phyloP scores from a whole-genome alignment of 176 grass and related monocot genomes.

The Neostapfia colusana region DNA sequence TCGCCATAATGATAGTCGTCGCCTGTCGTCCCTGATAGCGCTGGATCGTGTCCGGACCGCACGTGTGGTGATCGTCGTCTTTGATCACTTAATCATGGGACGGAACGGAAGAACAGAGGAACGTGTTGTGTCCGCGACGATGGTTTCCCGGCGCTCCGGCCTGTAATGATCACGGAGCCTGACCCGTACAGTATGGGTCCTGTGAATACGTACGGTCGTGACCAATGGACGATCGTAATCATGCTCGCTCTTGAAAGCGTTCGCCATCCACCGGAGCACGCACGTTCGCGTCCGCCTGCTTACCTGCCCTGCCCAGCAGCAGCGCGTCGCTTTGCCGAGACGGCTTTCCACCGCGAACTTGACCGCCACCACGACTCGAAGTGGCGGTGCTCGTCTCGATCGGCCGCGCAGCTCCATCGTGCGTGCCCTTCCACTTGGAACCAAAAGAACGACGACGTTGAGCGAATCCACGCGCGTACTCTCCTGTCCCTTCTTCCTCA shows the following conservation, averaged over 20 bases:
- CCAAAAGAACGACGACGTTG: no score
- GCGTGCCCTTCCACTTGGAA: no score
- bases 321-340: constrained; percentile 25
- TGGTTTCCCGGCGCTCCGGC: neutral
- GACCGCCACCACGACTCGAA: neutral
- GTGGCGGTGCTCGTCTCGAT: neutral
- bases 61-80: neutral
- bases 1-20: neutral
- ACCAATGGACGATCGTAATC: neutral
- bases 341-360: neutral
- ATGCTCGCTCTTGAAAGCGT: no score
- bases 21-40: neutral
- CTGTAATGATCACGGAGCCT: neutral
- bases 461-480: no score
- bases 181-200: neutral
- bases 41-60: neutral
- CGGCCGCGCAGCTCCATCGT: no score
- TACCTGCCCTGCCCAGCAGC: no score
- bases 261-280: no score
- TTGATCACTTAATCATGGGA: neutral
- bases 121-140: neutral
- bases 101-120: neutral
- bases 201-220: neutral
- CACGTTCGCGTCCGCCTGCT: no score
- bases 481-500: no score